A percentile compares a stretch with the other conserved stretches of the same genome.
phyloP scores from a whole-genome alignment of 352 stramenopile genomes.

The Pythium periplocum region DNA sequence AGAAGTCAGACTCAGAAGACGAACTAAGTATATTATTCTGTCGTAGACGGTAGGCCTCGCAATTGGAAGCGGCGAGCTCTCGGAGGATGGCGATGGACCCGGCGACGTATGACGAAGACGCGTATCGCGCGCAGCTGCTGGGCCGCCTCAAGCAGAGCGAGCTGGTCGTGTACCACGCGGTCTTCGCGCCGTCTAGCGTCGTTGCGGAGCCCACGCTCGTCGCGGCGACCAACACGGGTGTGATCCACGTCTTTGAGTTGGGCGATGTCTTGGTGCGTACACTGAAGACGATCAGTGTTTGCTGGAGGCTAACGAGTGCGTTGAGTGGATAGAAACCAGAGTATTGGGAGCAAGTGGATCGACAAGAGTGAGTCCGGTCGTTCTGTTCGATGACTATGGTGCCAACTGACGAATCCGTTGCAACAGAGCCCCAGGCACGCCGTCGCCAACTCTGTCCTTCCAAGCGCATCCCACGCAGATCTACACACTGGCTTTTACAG shows the following conservation, averaged over 20 bases:
- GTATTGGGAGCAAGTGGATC: constrained; percentile 11
- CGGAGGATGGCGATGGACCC: constrained; percentile 35
- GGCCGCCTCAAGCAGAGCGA: constrained; percentile 47
- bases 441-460: constrained; percentile 50
- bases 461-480: constrained; percentile 67
- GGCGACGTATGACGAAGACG: constrained; percentile 48
- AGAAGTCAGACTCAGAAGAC: constrained; percentile 3
- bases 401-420: no score
- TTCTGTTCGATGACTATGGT: no score
- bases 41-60: no score
- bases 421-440: constrained; percentile 30
- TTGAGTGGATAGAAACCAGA: constrained; percentile 9
- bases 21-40: no score
- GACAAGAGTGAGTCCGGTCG: no score
- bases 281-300: no score
- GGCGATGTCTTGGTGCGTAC: constrained; percentile 27
- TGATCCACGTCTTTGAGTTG: constrained; percentile 55
- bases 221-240: constrained; percentile 57
- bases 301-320: no score
- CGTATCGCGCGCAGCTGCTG: constrained; percentile 42
- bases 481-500: constrained; percentile 67
- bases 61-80: no score
- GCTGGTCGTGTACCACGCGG: constrained; percentile 45
- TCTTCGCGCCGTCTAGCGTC: constrained; percentile 34
- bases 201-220: constrained; percentile 40